phyloP scores from a whole-genome alignment of 2,329 filamentous ascomycete species.

The Fusarium continuum region DNA sequence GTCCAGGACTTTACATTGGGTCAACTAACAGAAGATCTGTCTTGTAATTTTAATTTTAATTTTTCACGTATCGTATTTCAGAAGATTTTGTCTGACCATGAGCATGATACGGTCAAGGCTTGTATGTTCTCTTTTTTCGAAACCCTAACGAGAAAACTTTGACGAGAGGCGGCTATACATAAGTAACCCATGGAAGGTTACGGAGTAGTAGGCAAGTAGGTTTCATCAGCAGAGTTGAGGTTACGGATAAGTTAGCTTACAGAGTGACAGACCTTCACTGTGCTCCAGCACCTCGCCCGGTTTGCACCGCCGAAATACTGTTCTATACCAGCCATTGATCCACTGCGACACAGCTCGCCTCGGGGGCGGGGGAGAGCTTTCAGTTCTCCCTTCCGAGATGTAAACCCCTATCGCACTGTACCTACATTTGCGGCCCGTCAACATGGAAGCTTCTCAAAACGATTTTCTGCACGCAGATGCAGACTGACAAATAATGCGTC shows the following conservation, averaged over 20 bases:
- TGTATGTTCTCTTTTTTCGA: too few species aligned
- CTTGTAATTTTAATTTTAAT: too few species aligned
- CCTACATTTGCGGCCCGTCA: background rate
- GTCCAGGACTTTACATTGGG: background rate
- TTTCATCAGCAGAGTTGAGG: too few species aligned
- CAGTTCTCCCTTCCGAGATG: too few species aligned
- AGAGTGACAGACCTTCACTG: slow-evolving; percentile 1
- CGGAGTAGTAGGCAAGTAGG: too few species aligned
- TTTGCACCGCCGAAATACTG: background rate
- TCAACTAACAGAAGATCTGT: too few species aligned
- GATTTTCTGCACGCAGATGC: background rate
- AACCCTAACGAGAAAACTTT: background rate
- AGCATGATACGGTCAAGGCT: too few species aligned
- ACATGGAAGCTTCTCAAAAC: background rate
- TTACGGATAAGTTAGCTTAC: too few species aligned
- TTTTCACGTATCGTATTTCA: too few species aligned
- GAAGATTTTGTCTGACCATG: too few species aligned
- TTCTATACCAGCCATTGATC: background rate
- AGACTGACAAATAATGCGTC: slow-evolving; percentile 7
- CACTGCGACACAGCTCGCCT: slow-evolving; percentile 22
- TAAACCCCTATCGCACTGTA: slow-evolving; percentile 25
- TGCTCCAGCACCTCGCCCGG: slow-evolving; percentile 10
- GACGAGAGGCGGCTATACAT: background rate
- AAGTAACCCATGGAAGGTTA: too few species aligned
- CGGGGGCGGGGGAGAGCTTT: background rate